Conservation (phyloP, 371 early-diverging fungal genomes). For the Syncephalis fuscata region DNA sequence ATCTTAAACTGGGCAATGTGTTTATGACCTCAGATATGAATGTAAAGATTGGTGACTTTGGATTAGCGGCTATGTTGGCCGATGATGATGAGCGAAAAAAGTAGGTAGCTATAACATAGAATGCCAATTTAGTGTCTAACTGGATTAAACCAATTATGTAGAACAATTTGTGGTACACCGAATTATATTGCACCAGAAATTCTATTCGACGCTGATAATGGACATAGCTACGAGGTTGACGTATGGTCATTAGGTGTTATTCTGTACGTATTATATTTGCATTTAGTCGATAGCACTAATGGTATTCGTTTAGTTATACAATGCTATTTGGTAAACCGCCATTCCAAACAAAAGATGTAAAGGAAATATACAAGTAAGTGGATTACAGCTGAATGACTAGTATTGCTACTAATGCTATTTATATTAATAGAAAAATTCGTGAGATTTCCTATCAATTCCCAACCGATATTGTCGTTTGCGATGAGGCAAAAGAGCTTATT, state of each 20-base stretch:
- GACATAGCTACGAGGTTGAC: conserved; percentile 96
- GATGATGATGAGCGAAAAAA: conserved; percentile 70
- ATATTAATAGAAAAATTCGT: conserved; percentile 44
- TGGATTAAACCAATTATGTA: no score
- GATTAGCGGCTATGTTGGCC: conserved; percentile 71
- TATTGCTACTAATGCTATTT: background rate
- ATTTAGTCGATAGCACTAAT: background rate
- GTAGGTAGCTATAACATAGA: conserved; percentile 20
- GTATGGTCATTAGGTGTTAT: conserved; percentile 97
- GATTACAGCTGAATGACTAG: conserved; percentile 9
- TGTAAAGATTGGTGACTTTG: conserved; percentile 96
- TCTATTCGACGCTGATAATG: conserved; percentile 57
- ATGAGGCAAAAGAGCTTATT: conserved; percentile 65
- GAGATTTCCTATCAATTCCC: conserved; percentile 72
- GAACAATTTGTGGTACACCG: conserved; percentile 96
- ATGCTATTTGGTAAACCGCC: conserved; percentile 91
- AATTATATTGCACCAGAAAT: conserved; percentile 99
- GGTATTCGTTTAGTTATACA: conserved; percentile 46
- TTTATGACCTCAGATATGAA: conserved; percentile 79
- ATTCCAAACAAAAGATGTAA: conserved; percentile 78
- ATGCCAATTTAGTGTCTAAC: no score
- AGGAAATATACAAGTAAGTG: conserved; percentile 58
- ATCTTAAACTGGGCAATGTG: conserved; percentile 93
- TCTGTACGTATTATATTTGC: conserved; percentile 31
- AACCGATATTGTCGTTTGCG: conserved; percentile 34